A percentile compares a stretch with the other conserved stretches of the same genome.
These are phyloP conservation scores for Clarireedia sp. DNA, from an alignment of 2,329 filamentous ascomycete species.

Conservation along the genomic window DNA sequence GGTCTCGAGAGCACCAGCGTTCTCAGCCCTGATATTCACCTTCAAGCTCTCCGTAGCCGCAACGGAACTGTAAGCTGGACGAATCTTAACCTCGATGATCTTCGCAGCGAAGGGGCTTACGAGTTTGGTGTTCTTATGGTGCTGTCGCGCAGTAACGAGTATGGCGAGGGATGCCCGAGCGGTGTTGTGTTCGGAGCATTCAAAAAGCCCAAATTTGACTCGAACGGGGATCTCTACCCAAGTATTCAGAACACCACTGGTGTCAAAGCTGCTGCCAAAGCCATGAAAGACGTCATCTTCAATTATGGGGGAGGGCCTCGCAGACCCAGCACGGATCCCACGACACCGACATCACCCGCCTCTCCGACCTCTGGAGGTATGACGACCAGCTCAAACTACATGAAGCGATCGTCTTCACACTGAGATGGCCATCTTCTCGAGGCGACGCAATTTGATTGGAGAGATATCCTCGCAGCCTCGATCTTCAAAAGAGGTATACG, in stretches of 20 bases:
- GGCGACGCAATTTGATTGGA: no score
- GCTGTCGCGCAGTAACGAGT: slow-evolving; percentile 6
- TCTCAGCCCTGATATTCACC: slow-evolving; percentile 19
- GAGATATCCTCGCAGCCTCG: no score
- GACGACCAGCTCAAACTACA: slow-evolving; percentile 36
- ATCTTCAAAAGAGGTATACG: no score
- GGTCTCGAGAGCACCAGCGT: slow-evolving; percentile 18
- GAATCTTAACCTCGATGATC: background rate
- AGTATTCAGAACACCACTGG: background rate
- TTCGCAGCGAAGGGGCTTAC: slow-evolving; percentile 4
- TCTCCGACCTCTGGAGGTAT: slow-evolving; percentile 31
- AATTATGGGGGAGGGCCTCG: background rate
- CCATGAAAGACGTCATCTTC: slow-evolving; percentile 7
- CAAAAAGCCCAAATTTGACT: slow-evolving; percentile 2
- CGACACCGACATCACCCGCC: background rate
- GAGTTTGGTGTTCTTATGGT: slow-evolving; percentile 11
- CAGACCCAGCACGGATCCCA: slow-evolving; percentile 1
- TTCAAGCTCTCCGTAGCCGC: slow-evolving; percentile 20
- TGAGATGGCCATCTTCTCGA: background rate
- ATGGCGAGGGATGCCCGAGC: slow-evolving; percentile 2
- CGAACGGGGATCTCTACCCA: background rate
- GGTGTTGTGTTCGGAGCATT: slow-evolving; percentile 20
- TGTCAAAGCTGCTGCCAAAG: slow-evolving; percentile 4
- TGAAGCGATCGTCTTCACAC: background rate
- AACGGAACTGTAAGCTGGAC: background rate